Conservation (phyloP, 306 rosid genomes). For the Trichosanthes cucumerina region DNA sequence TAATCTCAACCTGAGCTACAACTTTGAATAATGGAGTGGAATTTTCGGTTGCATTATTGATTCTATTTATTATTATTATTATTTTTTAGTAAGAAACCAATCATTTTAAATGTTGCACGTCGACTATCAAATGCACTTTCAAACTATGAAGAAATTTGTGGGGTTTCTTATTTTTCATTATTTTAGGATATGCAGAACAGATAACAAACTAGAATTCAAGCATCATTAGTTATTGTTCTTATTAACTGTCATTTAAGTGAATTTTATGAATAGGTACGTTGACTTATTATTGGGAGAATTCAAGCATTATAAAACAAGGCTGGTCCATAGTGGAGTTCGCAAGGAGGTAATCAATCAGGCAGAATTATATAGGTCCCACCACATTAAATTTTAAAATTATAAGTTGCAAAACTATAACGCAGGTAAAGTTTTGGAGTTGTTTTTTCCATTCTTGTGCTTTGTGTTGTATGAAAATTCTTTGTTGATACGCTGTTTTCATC, state of each 20-base stretch:
- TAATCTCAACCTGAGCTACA: background rate
- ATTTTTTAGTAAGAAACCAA: background rate
- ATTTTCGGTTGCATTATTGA: background rate
- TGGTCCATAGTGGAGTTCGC: conserved; percentile 78
- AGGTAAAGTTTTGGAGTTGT: background rate
- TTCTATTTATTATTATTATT: no score
- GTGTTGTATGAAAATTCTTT: background rate
- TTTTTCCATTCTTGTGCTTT: background rate
- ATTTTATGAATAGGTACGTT: conserved; percentile 58
- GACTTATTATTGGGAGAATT: conserved; percentile 96
- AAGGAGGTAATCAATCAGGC: conserved; percentile 58
- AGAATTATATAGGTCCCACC: background rate
- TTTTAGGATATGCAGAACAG: background rate
- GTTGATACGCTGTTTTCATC: background rate
- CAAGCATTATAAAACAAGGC: conserved; percentile 94
- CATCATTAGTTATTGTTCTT: background rate
- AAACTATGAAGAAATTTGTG: background rate
- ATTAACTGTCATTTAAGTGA: conserved; percentile 19
- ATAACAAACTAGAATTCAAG: background rate
- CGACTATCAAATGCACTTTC: background rate
- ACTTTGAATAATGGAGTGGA: background rate
- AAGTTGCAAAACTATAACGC: background rate
- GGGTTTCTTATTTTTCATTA: background rate
- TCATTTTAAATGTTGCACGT: background rate
- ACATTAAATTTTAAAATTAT: background rate